Evolutionary conservation across 202 grass and related monocot genomes (phyloP), one percentile per base, ranked within the genome.

Genomic region (Carex sylvatica): DNA sequence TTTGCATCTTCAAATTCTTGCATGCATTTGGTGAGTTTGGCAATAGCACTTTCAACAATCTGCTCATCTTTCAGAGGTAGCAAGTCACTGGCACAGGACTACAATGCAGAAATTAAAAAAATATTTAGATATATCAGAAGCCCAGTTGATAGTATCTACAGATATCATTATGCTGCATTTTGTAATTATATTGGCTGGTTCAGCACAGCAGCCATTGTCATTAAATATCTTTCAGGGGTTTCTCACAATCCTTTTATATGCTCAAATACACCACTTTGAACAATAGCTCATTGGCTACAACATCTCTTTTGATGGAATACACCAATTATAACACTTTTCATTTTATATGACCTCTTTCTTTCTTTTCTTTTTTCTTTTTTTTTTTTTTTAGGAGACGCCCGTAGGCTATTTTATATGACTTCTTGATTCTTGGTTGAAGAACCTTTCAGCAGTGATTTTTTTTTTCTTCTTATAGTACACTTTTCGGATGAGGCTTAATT

Each of bases 21-120:
- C 81, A 91, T 83, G 63, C 83, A 92, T 83, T 87, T 88, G n/a
- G 71, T 88, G 82, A 97, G 94, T 78, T 73, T 67, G 13, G 73
- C 49, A 87, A 91, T 68, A 84, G 85, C 84, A 75, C 84, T 86
- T 65, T 81, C 86, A 83, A 89, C 69, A 73, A 97, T 89, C 64
- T 88, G 83, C 4, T 97, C 87, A 76, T 97, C 91, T 81, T 78
- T 89, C 86, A 91, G 69, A 58, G 74, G 66, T 74, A 91, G 71
- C 68, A 94, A 69, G 66, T 88, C 87, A 62, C 83, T 89, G 60
- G 87, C 90, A 87, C 88, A 85, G 38, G 87, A 94, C 94, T 94
- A 80, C 53, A 85, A 79, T 22, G 70, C 66, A 61, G 3, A 63
- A 86, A 35, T 53, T 6, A 86, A 67, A n/a, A 22, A 74, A 60